Percentiles rank a stretch among this genome's conserved stretches.
Conservation (phyloP, 495 filamentous ascomycete genomes). For the Annulohypoxylon bovei region DNA sequence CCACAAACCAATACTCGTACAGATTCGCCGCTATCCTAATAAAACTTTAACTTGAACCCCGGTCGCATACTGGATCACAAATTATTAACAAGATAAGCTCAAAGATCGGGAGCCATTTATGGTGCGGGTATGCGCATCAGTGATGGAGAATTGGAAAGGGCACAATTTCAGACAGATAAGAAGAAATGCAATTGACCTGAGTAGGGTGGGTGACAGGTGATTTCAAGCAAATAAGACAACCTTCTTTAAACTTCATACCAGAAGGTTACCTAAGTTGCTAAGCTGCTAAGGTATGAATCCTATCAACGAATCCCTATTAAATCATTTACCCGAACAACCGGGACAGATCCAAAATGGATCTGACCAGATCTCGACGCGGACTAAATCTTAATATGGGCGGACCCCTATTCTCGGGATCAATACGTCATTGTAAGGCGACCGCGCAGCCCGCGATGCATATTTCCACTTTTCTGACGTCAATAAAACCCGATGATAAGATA, state of each 20-base stretch:
- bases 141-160: neutral
- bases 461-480: conserved; percentile 33
- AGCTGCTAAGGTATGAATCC: neutral
- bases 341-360: neutral
- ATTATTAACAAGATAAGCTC: no score
- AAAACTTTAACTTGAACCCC: no score
- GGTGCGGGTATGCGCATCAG: no score
- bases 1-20: neutral
- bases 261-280: no score
- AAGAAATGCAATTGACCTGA: no score
- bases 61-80: no score
- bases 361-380: conserved; percentile 2
- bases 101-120: no score
- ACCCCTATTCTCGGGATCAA: conserved; percentile 5
- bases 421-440: conserved; percentile 21
- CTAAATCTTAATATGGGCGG: neutral
- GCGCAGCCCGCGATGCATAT: neutral
- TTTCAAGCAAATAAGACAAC: no score
- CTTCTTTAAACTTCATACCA: no score
- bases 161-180: no score
- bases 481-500: conserved; percentile 10
- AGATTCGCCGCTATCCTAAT: no score
- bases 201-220: no score
- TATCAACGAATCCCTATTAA: neutral
- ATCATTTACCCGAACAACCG: neutral